Evolutionary conservation across 2,329 filamentous ascomycete genomes (phyloP), one percentile per base, ranked within the genome.

Genomic region (Penicillium sp.): DNA sequence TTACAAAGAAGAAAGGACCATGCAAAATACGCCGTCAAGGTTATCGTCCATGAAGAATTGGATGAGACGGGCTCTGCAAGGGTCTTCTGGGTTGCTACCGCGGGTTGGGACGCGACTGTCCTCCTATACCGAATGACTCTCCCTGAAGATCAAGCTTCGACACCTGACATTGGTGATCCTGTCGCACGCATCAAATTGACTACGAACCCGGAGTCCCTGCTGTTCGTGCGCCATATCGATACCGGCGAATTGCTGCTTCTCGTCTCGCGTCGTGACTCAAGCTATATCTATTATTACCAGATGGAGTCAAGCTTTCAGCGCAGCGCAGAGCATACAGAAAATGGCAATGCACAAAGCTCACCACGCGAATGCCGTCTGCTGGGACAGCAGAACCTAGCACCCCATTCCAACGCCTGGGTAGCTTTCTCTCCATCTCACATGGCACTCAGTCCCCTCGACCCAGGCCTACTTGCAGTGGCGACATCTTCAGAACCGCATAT

Each of bases 331-430:
- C 28, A 16, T 14, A n/a, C 13, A 7, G 13, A 42, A 8, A 30
- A 22, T 4, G 25, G 49, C 38, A 37, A 57, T 11, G 10, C 30
- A 16, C 30, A 38, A 22, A 37, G 5, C 4, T 33, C 26, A 37
- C 25, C 43, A 16, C 49, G 22, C 43, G 67, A 75, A 55, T 74
- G 80, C 53, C 67, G 69, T 28, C 75, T 84, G 8, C 74, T 85
- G 3, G 85, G 85, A 26, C 80, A 79, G 60, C 86, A 88, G 65
- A 87, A 87, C 64, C 79, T 88, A 2, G 84, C 86, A 8, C 86
- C 86, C 1, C 82, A 86, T 67, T 86, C 85, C 3, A 87, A 85
- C 68, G 81, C 85, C n/a, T 89, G 87, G 87, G 75, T 87, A 14
- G 80, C 84, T 1, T 89, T 88, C 69, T 86, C 85, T 0, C 86